Conservation (phyloP, 2,329 filamentous ascomycete genomes). For the Rhynchosporium agropyri region DNA sequence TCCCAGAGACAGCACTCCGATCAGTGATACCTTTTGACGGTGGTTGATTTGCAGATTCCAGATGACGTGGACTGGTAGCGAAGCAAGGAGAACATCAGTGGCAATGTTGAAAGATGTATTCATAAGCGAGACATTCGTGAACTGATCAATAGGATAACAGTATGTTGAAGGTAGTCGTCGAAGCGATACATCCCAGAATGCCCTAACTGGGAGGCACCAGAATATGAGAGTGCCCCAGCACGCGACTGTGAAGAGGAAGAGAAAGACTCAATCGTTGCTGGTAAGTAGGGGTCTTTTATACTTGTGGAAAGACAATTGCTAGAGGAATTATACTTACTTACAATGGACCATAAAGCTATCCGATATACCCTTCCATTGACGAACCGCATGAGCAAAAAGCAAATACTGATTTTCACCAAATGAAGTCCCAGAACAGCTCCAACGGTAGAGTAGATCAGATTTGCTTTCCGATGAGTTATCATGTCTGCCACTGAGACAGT, state of each 20-base stretch:
- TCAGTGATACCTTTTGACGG: constrained; percentile 44
- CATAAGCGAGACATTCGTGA: constrained; percentile 16
- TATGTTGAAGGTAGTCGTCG: constrained; percentile 32
- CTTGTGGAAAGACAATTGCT: background rate
- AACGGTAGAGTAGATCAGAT: constrained; percentile 15
- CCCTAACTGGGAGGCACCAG: constrained; percentile 15
- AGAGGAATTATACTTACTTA: background rate
- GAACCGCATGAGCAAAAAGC: constrained; percentile 15
- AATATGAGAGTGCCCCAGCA: constrained; percentile 24
- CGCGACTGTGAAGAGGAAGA: constrained; percentile 21
- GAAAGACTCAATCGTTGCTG: constrained; percentile 18
- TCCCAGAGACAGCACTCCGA: constrained; percentile 46
- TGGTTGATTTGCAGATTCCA: constrained; percentile 46
- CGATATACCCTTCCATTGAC: background rate
- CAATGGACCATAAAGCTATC: constrained; percentile 5
- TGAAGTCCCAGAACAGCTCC: constrained; percentile 10
- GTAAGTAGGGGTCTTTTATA: background rate
- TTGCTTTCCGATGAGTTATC: constrained; percentile 8
- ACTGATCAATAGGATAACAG: constrained; percentile 9
- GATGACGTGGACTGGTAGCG: constrained; percentile 47
- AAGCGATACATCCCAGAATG: constrained; percentile 17
- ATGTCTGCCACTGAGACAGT: constrained; percentile 10
- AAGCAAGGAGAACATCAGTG: constrained; percentile 47
- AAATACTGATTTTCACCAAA: constrained; percentile 13
- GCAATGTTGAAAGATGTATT: constrained; percentile 36